Evolutionary conservation across 345 rosid genomes (phyloP).

Genomic region (Cardiospermum halicacabum): DNA sequence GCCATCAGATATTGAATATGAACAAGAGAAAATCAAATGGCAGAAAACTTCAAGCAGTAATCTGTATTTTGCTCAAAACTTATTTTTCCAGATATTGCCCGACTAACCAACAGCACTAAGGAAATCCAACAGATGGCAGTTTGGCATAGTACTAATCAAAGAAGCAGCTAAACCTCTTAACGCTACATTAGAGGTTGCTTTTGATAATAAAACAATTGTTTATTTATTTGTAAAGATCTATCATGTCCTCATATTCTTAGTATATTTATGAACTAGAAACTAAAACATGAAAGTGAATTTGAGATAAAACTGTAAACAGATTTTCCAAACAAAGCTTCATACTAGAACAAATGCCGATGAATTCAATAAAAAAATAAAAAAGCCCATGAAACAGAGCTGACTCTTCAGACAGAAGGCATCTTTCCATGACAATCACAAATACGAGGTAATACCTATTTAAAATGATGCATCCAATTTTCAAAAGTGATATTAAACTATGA

Average conservation of each 20-base stretch:
- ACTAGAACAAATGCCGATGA: slow-evolving; percentile 1
- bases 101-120: not conserved
- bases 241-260: too few species aligned
- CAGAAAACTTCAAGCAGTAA: not conserved
- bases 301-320: too few species aligned
- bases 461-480: not conserved
- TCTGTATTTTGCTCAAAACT: not conserved
- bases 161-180: not conserved
- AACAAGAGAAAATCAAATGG: not conserved
- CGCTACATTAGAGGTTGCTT: too few species aligned
- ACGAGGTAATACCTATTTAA: not conserved
- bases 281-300: too few species aligned
- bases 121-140: not conserved
- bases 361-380: too few species aligned
- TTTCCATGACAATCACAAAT: slow-evolving; percentile 2
- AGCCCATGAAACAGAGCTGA: too few species aligned
- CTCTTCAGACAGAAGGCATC: not conserved
- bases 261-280: too few species aligned
- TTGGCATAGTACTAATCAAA: not conserved
- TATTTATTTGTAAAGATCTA: too few species aligned
- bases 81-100: not conserved
- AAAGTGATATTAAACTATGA: not conserved
- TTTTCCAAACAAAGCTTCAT: too few species aligned
- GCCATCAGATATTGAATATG: not conserved
- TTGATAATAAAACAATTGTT: too few species aligned